A percentile compares a stretch with the other conserved stretches of the same genome.
Conservation (phyloP, 2,329 filamentous ascomycete genomes). For the Botryotinia narcissicola region DNA sequence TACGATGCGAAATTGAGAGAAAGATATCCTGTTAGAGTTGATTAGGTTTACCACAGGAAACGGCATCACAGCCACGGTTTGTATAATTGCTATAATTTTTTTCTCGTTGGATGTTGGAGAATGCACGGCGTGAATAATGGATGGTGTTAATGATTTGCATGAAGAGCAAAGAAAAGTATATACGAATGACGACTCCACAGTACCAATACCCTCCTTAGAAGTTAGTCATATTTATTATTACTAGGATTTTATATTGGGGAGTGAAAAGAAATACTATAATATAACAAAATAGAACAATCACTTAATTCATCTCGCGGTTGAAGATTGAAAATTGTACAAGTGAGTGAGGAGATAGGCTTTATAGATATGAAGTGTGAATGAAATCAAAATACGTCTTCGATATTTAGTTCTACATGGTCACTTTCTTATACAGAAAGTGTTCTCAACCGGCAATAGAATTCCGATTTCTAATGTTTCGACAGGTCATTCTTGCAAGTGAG, state of each 20-base stretch:
- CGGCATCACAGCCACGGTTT: too few species aligned
- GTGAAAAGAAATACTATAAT: background rate
- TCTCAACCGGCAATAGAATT: background rate
- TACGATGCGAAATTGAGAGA: slow-evolving; percentile 14
- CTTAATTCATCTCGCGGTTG: background rate
- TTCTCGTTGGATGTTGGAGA: background rate
- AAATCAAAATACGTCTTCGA: background rate
- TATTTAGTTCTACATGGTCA: background rate
- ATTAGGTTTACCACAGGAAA: background rate
- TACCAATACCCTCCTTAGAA: slow-evolving; percentile 8
- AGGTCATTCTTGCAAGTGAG: background rate
- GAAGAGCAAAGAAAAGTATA: background rate
- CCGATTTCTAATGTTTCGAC: background rate
- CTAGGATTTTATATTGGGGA: background rate
- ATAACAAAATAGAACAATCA: background rate
- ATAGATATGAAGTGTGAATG: background rate
- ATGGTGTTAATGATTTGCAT: background rate
- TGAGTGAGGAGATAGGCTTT: background rate
- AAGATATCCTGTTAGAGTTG: slow-evolving; percentile 15
- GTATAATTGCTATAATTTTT: background rate
- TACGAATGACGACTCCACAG: background rate
- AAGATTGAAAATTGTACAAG: background rate
- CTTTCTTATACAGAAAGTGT: background rate
- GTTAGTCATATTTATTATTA: background rate
- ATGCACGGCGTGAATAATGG: background rate